Evolutionary conservation across 371 early-diverging fungal genomes (phyloP).

Genomic region (Apophysomyces trapeziformis): DNA sequence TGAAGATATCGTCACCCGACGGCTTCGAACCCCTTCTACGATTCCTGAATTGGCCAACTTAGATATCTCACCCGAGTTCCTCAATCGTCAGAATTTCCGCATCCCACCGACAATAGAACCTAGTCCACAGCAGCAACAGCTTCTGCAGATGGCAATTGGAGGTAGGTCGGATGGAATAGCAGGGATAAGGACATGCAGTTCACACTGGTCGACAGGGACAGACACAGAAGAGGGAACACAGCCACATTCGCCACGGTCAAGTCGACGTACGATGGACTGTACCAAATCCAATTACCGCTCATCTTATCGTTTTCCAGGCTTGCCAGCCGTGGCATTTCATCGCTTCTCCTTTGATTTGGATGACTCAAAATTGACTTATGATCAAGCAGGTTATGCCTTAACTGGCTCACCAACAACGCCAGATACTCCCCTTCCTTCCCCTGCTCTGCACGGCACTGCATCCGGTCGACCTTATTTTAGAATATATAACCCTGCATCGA

Average conservation of each 20-base stretch:
- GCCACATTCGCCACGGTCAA: constrained; percentile 10
- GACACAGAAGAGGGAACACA: not conserved
- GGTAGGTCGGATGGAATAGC: not conserved
- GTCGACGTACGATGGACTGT: not conserved
- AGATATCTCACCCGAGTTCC: constrained; percentile 45
- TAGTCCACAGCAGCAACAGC: constrained; percentile 8
- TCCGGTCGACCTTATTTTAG: constrained; percentile 11
- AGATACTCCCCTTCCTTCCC: constrained; percentile 7
- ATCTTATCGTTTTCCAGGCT: not conserved
- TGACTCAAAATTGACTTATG: not conserved
- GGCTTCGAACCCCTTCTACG: constrained; percentile 47
- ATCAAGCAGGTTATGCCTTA: not conserved
- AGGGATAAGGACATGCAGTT: not conserved
- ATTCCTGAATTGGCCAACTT: constrained; percentile 39
- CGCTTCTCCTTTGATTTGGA: not conserved
- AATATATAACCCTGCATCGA: constrained; percentile 10
- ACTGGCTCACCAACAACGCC: not conserved
- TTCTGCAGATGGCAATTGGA: not conserved
- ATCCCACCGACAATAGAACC: constrained; percentile 38
- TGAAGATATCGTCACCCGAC: constrained; percentile 59
- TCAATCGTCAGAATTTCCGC: constrained; percentile 46
- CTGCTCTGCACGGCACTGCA: constrained; percentile 6
- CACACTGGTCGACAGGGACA: constrained; percentile 10
- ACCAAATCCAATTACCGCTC: not conserved
- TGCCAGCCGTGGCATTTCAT: constrained; percentile 2